Evolutionary conservation across 306 rosid species (phyloP).

Genomic region (Oxytropis ochrocephala): DNA sequence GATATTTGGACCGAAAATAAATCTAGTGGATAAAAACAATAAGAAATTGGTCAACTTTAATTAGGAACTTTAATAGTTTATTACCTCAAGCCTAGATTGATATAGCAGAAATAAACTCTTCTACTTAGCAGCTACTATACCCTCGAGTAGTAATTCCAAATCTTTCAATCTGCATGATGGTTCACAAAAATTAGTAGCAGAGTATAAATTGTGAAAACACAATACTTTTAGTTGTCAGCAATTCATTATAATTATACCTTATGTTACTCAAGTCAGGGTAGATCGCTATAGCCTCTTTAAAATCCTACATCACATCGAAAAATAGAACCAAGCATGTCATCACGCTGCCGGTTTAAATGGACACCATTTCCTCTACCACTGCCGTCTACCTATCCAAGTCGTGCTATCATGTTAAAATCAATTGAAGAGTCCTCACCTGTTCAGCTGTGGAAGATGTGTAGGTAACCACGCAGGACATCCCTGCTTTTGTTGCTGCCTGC

Average conservation of each 20-base stretch:
- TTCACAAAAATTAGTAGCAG: neutral
- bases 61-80: no score
- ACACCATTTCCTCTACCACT: neutral
- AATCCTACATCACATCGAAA: conserved; percentile 47
- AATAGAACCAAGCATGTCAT: conserved; percentile 6
- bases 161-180: conserved; percentile 66
- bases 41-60: no score
- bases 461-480: conserved; percentile 80
- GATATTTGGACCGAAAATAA: no score
- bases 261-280: conserved; percentile 78
- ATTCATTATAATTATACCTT: conserved; percentile 40
- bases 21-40: no score
- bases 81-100: no score
- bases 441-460: conserved; percentile 86
- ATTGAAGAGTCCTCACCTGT: conserved; percentile 43
- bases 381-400: conserved; percentile 14
- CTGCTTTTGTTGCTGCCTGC: conserved; percentile 92
- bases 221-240: neutral
- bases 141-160: conserved; percentile 60
- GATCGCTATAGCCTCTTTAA: conserved; percentile 67
- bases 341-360: conserved; percentile 3
- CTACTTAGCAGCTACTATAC: conserved; percentile 54
- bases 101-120: neutral
- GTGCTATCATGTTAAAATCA: neutral
- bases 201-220: neutral